These are phyloP conservation scores for Neurospora hispaniola DNA, from an alignment of 495 filamentous ascomycete genomes.

Conservation along the genomic window DNA sequence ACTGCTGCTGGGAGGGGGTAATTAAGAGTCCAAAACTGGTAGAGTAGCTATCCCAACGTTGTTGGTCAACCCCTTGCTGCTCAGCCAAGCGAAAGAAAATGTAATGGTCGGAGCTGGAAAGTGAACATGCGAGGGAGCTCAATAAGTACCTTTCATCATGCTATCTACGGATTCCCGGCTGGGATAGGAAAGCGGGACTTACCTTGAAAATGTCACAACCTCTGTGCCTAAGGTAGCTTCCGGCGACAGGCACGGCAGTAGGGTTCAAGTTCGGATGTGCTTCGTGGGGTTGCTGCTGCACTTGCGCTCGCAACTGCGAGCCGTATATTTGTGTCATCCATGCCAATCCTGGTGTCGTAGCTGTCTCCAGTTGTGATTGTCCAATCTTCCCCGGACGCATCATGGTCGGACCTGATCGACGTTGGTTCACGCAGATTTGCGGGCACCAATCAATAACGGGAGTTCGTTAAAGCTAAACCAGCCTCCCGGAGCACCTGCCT, in stretches of 20 bases:
- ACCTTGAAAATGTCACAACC: neutral
- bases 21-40: neutral
- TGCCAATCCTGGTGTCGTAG: neutral
- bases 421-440: constrained; percentile 3
- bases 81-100: neutral
- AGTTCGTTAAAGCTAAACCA: neutral
- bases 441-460: constrained; percentile 10
- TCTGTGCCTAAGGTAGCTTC: neutral
- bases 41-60: neutral
- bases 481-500: neutral
- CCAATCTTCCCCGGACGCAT: neutral
- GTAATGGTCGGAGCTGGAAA: neutral
- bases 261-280: neutral
- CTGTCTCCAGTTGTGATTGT: neutral
- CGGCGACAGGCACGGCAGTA: neutral
- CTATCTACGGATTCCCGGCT: neutral
- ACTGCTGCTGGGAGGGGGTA: neutral
- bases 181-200: neutral
- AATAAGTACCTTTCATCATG: neutral
- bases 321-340: neutral
- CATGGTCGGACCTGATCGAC: neutral
- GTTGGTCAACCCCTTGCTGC: neutral
- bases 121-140: neutral
- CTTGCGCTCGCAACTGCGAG: neutral
- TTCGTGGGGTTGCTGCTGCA: neutral